These are phyloP conservation scores for Leccinellum luteum DNA, from an alignment of 768 basidiomycete genomes.

Conservation along the genomic window DNA sequence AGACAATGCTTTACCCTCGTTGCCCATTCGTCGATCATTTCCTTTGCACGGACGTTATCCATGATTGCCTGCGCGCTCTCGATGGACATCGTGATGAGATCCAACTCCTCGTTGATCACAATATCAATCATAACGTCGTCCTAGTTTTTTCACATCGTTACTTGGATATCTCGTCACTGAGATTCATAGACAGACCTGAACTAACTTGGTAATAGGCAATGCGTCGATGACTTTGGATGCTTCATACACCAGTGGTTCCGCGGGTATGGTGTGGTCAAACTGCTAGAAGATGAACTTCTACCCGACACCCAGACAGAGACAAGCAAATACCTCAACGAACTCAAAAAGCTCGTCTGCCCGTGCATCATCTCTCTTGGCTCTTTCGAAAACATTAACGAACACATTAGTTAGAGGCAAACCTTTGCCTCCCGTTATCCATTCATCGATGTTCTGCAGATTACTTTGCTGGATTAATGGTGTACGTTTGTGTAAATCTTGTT, in stretches of 20 bases:
- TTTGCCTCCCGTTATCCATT: conserved; percentile 33
- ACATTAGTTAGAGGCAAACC: conserved; percentile 40
- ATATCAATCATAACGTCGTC: conserved; percentile 37
- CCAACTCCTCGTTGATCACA: conserved; percentile 16
- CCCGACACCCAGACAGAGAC: not conserved
- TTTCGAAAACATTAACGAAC: conserved; percentile 43
- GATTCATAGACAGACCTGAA: conserved; percentile 22
- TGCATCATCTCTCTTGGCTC: conserved; percentile 25
- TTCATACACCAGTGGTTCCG: conserved; percentile 2
- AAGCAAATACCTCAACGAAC: conserved; percentile 34
- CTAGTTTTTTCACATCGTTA: conserved; percentile 13
- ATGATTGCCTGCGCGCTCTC: conserved; percentile 20
- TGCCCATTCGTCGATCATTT: conserved; percentile 22
- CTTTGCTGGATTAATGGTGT: conserved; percentile 42
- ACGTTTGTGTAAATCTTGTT: conserved; percentile 36
- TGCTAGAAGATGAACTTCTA: too few species aligned
- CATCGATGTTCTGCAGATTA: conserved; percentile 34
- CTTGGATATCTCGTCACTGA: not conserved
- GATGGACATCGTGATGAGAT: conserved; percentile 20
- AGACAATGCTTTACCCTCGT: conserved; percentile 14
- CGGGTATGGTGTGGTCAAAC: conserved; percentile 38
- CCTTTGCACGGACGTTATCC: conserved; percentile 12
- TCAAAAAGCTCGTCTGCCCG: conserved; percentile 23
- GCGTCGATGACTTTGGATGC: conserved; percentile 13
- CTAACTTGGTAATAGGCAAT: conserved; percentile 20